Evolutionary conservation across 1,139 yeast species (phyloP).

Genomic region (Pichia sp.): DNA sequence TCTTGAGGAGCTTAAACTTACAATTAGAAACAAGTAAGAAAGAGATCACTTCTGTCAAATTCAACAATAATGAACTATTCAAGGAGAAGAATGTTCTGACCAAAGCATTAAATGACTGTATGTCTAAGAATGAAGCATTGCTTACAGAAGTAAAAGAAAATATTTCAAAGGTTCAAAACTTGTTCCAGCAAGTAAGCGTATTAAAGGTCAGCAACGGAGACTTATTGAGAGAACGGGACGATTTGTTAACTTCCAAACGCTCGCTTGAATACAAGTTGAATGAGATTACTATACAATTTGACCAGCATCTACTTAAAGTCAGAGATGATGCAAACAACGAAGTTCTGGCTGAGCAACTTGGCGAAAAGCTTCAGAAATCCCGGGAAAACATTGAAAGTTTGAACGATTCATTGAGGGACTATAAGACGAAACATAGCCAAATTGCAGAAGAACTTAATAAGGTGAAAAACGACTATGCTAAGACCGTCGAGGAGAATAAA

Average conservation of each 20-base stretch:
- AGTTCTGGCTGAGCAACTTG: constrained; percentile 34
- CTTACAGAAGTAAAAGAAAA: constrained; percentile 45
- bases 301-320: constrained; percentile 39
- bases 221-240: constrained; percentile 47
- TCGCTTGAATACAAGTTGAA: constrained; percentile 45
- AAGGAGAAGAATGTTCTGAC: constrained; percentile 51
- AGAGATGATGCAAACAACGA: constrained; percentile 30
- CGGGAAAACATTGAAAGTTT: constrained; percentile 37
- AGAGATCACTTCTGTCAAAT: constrained; percentile 47
- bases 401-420: constrained; percentile 32
- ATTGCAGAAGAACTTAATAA: constrained; percentile 21
- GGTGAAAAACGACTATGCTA: constrained; percentile 27
- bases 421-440: constrained; percentile 33
- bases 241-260: constrained; percentile 45
- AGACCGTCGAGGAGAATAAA: constrained; percentile 35
- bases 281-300: constrained; percentile 42
- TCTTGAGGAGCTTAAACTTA: constrained; percentile 55
- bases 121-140: constrained; percentile 44
- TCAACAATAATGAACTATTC: constrained; percentile 47
- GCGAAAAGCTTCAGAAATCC: constrained; percentile 36
- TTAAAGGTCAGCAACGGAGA: constrained; percentile 52
- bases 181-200: constrained; percentile 47
- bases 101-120: constrained; percentile 40
- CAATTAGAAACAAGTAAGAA: constrained; percentile 54
- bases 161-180: constrained; percentile 39